phyloP scores from a whole-genome alignment of 1,284 basidiomycete species.

The Malassezia caprae region DNA sequence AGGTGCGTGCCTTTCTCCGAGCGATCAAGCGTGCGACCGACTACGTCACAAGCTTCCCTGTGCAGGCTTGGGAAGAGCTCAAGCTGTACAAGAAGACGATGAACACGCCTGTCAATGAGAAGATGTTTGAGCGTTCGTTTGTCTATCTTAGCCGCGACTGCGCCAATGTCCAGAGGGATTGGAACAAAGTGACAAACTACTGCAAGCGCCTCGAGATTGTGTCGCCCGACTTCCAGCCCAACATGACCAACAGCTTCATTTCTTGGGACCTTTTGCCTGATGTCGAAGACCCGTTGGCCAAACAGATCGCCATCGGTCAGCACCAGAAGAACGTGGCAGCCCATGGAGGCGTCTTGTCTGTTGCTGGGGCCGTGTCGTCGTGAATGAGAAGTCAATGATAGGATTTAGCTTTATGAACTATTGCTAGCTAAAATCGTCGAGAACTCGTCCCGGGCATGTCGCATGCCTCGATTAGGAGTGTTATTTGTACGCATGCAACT shows the following conservation, averaged over 20 bases:
- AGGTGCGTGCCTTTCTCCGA: conserved; percentile 49
- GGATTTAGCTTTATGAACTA: neutral
- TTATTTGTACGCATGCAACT: too few relatives aligned
- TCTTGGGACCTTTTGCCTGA: conserved; percentile 29
- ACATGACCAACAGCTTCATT: conserved; percentile 49
- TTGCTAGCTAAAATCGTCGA: too few relatives aligned
- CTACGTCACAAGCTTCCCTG: conserved; percentile 43
- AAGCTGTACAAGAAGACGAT: conserved; percentile 46
- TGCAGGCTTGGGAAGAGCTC: conserved; percentile 47
- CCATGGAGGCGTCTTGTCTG: conserved; percentile 7
- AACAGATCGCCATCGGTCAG: conserved; percentile 29
- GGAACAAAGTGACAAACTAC: conserved; percentile 48
- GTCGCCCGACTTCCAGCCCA: conserved; percentile 40
- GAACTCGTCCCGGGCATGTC: too few relatives aligned
- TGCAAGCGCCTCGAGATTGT: conserved; percentile 49
- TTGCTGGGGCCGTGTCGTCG: neutral
- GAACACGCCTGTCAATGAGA: conserved; percentile 42
- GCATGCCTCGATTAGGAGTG: too few relatives aligned
- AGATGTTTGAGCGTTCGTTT: conserved; percentile 43
- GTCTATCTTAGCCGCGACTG: conserved; percentile 49
- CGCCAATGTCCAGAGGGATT: conserved; percentile 35
- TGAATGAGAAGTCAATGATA: neutral
- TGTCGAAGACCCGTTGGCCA: conserved; percentile 24
- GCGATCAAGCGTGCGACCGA: conserved; percentile 49
- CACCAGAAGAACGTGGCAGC: conserved; percentile 27